Conservation (phyloP, 2,329 filamentous ascomycete genomes). For the Beauveria brongniartii region DNA sequence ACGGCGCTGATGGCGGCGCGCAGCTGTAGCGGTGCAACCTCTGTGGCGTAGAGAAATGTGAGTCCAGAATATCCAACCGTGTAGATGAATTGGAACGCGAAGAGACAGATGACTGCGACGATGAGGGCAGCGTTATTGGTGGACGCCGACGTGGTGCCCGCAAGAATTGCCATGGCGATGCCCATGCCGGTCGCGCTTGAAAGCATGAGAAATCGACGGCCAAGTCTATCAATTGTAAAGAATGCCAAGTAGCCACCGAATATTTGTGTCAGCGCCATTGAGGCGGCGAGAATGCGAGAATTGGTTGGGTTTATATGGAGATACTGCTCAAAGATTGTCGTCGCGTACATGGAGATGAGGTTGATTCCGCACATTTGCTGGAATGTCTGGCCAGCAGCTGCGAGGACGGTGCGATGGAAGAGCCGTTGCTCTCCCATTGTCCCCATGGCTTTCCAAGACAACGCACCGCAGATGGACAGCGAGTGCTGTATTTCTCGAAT, state of each 20-base stretch:
- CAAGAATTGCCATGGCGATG: slow-evolving; percentile 10
- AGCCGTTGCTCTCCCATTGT: slow-evolving; percentile 14
- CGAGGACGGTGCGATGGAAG: slow-evolving; percentile 12
- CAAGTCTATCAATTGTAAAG: slow-evolving; percentile 22
- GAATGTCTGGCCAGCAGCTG: slow-evolving; percentile 11
- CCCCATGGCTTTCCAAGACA: slow-evolving; percentile 13
- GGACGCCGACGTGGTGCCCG: slow-evolving; percentile 6
- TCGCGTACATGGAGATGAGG: slow-evolving; percentile 22
- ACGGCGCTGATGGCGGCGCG: slow-evolving; percentile 37
- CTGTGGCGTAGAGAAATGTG: slow-evolving; percentile 47
- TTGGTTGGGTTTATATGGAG: slow-evolving; percentile 16
- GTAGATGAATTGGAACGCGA: slow-evolving; percentile 59
- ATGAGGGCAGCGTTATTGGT: slow-evolving; percentile 3
- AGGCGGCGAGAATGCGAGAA: slow-evolving; percentile 19
- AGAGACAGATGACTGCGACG: slow-evolving; percentile 37
- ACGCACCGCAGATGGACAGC: slow-evolving; percentile 12
- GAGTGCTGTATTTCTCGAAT: slow-evolving; percentile 13
- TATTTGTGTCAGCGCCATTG: slow-evolving; percentile 26
- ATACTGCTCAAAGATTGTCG: slow-evolving; percentile 22
- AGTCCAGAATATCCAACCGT: slow-evolving; percentile 54
- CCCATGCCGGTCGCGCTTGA: slow-evolving; percentile 7
- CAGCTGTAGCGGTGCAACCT: slow-evolving; percentile 38
- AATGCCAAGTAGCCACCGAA: slow-evolving; percentile 21
- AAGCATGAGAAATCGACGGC: slow-evolving; percentile 16
- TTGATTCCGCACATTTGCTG: slow-evolving; percentile 23